Conservation (phyloP, 768 basidiomycete species). For the Hebeloma cylindrosporum region DNA sequence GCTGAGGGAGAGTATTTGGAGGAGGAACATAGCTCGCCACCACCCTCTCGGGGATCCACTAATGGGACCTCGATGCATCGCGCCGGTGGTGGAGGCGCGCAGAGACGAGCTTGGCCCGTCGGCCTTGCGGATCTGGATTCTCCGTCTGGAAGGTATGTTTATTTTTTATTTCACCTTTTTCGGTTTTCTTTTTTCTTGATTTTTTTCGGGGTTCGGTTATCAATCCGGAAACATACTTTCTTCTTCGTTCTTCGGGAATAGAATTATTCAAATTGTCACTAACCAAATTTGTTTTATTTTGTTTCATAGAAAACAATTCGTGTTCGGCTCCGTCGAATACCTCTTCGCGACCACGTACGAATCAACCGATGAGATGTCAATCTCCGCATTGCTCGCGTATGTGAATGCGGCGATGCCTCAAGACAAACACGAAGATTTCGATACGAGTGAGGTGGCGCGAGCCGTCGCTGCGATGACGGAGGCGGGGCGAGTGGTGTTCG, state of each 20-base stretch:
- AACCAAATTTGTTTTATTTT: slow-evolving; percentile 4
- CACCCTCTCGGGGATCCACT: not conserved
- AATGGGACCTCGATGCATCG: no score
- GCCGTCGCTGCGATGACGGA: slow-evolving; percentile 47
- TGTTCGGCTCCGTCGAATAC: slow-evolving; percentile 58
- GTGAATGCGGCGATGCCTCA: slow-evolving; percentile 74
- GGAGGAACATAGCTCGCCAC: slow-evolving; percentile 16
- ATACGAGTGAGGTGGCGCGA: slow-evolving; percentile 67
- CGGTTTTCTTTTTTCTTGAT: not conserved
- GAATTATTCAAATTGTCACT: slow-evolving; percentile 1
- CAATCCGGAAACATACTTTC: slow-evolving; percentile 7
- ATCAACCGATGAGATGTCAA: slow-evolving; percentile 62
- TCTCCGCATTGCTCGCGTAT: slow-evolving; percentile 67
- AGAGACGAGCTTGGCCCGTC: slow-evolving; percentile 33
- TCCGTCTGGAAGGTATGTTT: slow-evolving; percentile 57
- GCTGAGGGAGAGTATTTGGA: slow-evolving; percentile 32
- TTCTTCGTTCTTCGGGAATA: not conserved
- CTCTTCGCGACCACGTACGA: slow-evolving; percentile 72
- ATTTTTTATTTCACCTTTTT: slow-evolving; percentile 8
- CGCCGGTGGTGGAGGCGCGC: slow-evolving; percentile 8
- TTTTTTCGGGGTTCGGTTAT: slow-evolving; percentile 1
- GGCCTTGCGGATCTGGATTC: slow-evolving; percentile 62
- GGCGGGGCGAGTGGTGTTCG: slow-evolving; percentile 46
- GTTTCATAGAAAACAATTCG: slow-evolving; percentile 52
- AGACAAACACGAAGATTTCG: slow-evolving; percentile 82